These are phyloP conservation scores for Puccinia horiana DNA, from an alignment of 1,284 basidiomycete species.

Conservation along the genomic window DNA sequence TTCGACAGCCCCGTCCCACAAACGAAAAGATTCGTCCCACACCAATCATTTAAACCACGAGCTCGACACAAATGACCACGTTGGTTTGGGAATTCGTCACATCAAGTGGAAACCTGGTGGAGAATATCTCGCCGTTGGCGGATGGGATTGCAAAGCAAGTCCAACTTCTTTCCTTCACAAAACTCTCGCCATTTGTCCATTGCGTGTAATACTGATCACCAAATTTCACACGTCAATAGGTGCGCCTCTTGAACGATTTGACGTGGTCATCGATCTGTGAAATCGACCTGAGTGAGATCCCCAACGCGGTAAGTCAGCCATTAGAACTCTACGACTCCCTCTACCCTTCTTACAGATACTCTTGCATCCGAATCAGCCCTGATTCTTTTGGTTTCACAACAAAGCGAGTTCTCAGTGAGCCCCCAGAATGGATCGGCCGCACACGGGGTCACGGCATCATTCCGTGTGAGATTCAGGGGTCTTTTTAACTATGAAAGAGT, in stretches of 20 bases:
- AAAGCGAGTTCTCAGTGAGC: conserved; percentile 33
- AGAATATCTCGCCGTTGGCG: conserved; percentile 72
- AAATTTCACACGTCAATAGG: not conserved
- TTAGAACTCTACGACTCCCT: not conserved
- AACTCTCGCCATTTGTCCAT: not conserved
- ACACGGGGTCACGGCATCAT: conserved; percentile 43
- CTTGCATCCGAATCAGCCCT: not conserved
- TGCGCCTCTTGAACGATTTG: conserved; percentile 44
- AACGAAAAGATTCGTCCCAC: conserved; percentile 17
- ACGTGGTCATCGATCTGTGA: conserved; percentile 43
- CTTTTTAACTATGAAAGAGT: not conserved
- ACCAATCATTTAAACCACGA: not conserved
- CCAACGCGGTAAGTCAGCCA: conserved; percentile 18
- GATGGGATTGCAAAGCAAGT: conserved; percentile 78
- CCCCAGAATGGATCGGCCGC: conserved; percentile 31
- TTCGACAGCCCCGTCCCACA: not conserved
- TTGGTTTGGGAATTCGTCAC: conserved; percentile 73
- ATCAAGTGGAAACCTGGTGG: conserved; percentile 81
- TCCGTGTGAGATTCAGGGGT: not conserved
- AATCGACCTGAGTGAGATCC: conserved; percentile 34
- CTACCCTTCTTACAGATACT: not conserved
- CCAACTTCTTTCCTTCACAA: not conserved
- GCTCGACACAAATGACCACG: conserved; percentile 59
- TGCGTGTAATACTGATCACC: not conserved
- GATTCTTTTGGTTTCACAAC: not conserved